A percentile compares a stretch with the other conserved stretches of the same genome.
Conservation (phyloP, 1,284 basidiomycete genomes). For the Bondarzewia mesenterica region DNA sequence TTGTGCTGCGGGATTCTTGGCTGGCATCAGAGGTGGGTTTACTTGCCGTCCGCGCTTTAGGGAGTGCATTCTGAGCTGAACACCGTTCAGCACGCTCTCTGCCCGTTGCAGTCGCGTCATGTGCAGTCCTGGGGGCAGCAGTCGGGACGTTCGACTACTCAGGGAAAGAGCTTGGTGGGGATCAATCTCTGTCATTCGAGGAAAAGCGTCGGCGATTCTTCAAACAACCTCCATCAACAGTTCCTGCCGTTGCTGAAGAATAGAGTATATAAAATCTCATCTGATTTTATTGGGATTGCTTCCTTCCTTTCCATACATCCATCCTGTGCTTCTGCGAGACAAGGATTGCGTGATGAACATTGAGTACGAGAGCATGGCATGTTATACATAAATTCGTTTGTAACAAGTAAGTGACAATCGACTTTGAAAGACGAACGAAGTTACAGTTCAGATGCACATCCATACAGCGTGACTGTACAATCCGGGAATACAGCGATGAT, state of each 20-base stretch:
- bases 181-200: conserved; percentile 36
- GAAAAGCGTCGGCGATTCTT: conserved; percentile 68
- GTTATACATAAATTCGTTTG: neutral
- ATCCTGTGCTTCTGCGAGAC: neutral
- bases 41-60: neutral
- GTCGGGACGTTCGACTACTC: conserved; percentile 83
- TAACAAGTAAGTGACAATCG: neutral
- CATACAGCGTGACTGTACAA: too few relatives aligned
- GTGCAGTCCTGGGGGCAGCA: conserved; percentile 71
- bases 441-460: neutral
- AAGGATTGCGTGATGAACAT: neutral
- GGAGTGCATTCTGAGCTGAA: conserved; percentile 6
- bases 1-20: conserved; percentile 89
- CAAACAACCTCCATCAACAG: conserved; percentile 43
- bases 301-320: neutral
- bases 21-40: conserved; percentile 71
- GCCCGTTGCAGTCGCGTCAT: conserved; percentile 78
- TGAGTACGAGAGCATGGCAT: neutral
- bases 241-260: conserved; percentile 19
- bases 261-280: conserved; percentile 16
- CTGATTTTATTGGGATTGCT: neutral
- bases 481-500: too few relatives aligned
- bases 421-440: neutral
- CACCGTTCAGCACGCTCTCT: conserved; percentile 64
- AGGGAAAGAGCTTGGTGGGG: conserved; percentile 49